Conservation (phyloP, 2,329 filamentous ascomycete genomes). For the Thermomyces lanuginosus region DNA sequence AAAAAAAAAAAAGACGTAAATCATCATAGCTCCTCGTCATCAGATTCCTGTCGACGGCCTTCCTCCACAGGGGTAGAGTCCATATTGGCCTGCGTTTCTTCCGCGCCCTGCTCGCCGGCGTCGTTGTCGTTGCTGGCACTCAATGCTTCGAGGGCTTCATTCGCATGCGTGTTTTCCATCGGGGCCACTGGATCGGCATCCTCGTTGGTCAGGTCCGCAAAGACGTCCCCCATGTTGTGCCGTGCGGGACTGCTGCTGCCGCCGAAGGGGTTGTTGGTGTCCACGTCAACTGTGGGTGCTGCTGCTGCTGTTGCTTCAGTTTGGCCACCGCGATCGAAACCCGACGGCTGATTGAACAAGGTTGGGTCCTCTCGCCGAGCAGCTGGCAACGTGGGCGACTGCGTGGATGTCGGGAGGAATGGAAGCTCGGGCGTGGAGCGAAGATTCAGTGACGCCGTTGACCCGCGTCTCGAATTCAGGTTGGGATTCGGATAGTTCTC, state of each 20-base stretch:
- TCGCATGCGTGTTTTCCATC: constrained; percentile 31
- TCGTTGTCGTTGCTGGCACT: constrained; percentile 24
- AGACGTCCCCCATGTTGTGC: constrained; percentile 28
- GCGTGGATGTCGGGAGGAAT: constrained; percentile 20
- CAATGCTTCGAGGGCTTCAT: constrained; percentile 30
- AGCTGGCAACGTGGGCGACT: constrained; percentile 26
- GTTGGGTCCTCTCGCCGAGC: constrained; percentile 20
- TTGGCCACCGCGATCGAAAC: constrained; percentile 19
- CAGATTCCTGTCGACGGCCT: no score
- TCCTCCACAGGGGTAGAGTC: constrained; percentile 3
- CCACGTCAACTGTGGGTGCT: constrained; percentile 16
- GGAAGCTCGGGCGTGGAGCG: constrained; percentile 12
- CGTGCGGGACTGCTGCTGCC: constrained; percentile 26
- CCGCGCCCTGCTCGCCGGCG: constrained; percentile 14
- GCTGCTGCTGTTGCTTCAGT: constrained; percentile 16
- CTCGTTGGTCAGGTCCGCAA: constrained; percentile 31
- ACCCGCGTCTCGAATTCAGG: constrained; percentile 19
- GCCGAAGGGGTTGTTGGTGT: constrained; percentile 17
- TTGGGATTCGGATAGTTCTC: constrained; percentile 23
- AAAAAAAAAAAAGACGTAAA: background rate
- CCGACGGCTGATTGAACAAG: constrained; percentile 26
- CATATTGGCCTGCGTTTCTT: constrained; percentile 11
- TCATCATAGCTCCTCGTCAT: no score
- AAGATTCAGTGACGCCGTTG: constrained; percentile 20
- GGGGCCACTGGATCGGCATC: constrained; percentile 21